phyloP scores from a whole-genome alignment of 305 asterid genomes.

The Plantago lanceolata region DNA sequence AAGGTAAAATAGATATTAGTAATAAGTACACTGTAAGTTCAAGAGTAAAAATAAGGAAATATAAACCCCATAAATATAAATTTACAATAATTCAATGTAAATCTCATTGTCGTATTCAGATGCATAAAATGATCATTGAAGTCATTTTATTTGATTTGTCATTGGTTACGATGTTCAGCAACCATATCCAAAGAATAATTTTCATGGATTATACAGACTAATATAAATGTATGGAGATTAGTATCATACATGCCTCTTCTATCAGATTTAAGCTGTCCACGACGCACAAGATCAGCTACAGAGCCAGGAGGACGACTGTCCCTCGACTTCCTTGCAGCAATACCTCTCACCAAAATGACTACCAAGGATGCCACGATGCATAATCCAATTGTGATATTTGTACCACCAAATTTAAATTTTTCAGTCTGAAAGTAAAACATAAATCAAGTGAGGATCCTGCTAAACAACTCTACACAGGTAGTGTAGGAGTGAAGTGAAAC shows the following conservation, averaged over 20 bases:
- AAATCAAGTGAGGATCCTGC: constrained; percentile 10
- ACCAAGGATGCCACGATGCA: constrained; percentile 52
- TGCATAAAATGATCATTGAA: neutral
- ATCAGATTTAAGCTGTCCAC: constrained; percentile 95
- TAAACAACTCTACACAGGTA: neutral
- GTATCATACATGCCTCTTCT: constrained; percentile 99
- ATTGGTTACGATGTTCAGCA: constrained; percentile 8
- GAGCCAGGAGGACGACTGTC: constrained; percentile 63
- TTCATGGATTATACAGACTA: neutral
- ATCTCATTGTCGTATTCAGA: neutral
- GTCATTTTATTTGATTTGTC: neutral
- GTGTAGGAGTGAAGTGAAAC: neutral
- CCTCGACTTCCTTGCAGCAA: constrained; percentile 44
- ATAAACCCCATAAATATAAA: neutral
- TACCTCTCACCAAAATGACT: constrained; percentile 46
- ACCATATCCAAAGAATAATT: constrained; percentile 10
- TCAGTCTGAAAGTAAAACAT: constrained; percentile 37
- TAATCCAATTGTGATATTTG: constrained; percentile 52
- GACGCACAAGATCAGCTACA: constrained; percentile 92
- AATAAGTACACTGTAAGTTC: constrained; percentile 2
- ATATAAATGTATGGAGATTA: constrained; percentile 25
- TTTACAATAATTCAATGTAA: neutral
- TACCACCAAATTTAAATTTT: constrained; percentile 44
- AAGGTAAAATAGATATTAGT: constrained; percentile 22
- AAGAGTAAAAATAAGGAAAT: neutral